Conservation (phyloP, 176 grass and related monocot species). For the Hordeum vulgare region MorexV3_pseudomolecules_assembly NC_058524.1:23064748-23065247, state of each 20-base stretch:
- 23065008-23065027: background rate
- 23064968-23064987: background rate
- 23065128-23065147: background rate
- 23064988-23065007: background rate
- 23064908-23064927: background rate
- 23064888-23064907: background rate
- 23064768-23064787: background rate
- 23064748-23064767: background rate
- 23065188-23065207: too few species aligned
- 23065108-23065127: background rate
- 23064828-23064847: background rate
- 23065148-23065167: background rate
- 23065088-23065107: background rate
- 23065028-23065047: background rate
- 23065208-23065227: background rate
- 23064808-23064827: background rate
- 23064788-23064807: background rate
- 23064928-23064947: background rate
- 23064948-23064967: background rate
- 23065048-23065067: background rate
- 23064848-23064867: background rate
- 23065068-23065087: background rate
- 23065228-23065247: background rate
- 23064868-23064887: background rate
- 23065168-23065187: background rate